phyloP scores from a whole-genome alignment of 1,284 basidiomycete species.

The Moesziomyces antarcticus region DNA sequence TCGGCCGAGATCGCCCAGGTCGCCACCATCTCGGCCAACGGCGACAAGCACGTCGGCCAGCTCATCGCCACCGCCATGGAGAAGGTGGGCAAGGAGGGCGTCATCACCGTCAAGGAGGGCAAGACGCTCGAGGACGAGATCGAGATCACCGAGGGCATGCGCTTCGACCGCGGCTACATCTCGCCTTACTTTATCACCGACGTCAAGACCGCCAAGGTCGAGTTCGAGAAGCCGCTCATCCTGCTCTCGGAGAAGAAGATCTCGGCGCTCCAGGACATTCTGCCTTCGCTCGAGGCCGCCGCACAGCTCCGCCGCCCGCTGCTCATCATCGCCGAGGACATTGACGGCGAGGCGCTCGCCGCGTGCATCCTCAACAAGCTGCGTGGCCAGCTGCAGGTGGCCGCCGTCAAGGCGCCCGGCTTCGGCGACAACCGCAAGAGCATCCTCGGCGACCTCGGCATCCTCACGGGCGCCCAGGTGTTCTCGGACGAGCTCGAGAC shows the following conservation, averaged over 20 bases:
- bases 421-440: slow-evolving; percentile 99
- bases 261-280: slow-evolving; percentile 90
- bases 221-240: slow-evolving; percentile 95
- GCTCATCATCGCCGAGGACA: slow-evolving; percentile 95
- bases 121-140: slow-evolving; percentile 97
- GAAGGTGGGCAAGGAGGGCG: slow-evolving; percentile 99
- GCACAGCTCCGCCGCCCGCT: slow-evolving; percentile 91
- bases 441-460: slow-evolving; percentile 94
- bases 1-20: slow-evolving; percentile 97
- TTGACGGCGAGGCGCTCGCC: slow-evolving; percentile 96
- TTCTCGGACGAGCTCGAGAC: slow-evolving; percentile 98
- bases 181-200: slow-evolving; percentile 99
- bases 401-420: slow-evolving; percentile 94
- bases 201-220: slow-evolving; percentile 94
- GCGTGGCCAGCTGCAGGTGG: slow-evolving; percentile 91
- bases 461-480: slow-evolving; percentile 95
- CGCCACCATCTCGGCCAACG: slow-evolving; percentile 98
- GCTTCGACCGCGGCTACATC: slow-evolving; percentile 98
- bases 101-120: slow-evolving; percentile 99
- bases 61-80: slow-evolving; percentile 99
- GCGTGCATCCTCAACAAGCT: slow-evolving; percentile 99
- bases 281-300: slow-evolving; percentile 91
- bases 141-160: slow-evolving; percentile 99
- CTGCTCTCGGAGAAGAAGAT: slow-evolving; percentile 99
- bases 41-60: slow-evolving; percentile 90